A percentile compares a stretch with the other conserved stretches of the same genome.
phyloP scores from a whole-genome alignment of 2,329 filamentous ascomycete species.

The Coniella lustricola region DNA sequence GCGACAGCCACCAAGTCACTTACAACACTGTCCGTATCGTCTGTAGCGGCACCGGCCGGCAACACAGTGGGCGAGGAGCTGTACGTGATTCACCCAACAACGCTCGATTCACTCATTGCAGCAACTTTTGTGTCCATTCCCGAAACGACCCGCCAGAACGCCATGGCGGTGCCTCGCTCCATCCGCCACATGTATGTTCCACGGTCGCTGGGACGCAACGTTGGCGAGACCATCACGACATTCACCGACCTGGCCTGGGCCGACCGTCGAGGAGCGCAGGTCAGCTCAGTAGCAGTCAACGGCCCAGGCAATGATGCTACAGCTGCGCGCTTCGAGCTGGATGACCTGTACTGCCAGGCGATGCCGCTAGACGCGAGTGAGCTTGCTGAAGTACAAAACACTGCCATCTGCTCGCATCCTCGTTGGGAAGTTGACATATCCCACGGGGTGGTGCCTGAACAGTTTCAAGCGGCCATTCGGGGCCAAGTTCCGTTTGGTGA shows the following conservation, averaged over 20 bases:
- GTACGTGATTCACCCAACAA: conserved; percentile 21
- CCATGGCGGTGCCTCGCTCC: conserved; percentile 1
- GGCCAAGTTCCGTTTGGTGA: neutral
- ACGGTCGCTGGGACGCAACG: neutral
- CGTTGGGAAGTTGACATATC: conserved; percentile 8
- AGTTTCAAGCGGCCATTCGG: neutral
- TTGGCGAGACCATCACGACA: neutral
- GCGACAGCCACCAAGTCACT: neutral
- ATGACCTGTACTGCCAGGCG: conserved; percentile 3
- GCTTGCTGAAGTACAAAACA: neutral
- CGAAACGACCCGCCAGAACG: neutral
- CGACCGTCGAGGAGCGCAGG: neutral
- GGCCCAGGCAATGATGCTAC: neutral
- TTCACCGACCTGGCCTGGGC: neutral
- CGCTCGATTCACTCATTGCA: conserved; percentile 19
- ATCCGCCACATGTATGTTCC: conserved; percentile 4
- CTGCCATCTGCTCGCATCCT: neutral
- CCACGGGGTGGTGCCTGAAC: neutral
- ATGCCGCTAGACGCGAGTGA: neutral
- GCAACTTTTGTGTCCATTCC: conserved; percentile 14
- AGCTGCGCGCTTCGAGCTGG: neutral
- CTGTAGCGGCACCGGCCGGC: neutral
- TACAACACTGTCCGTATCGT: neutral
- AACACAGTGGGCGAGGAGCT: neutral
- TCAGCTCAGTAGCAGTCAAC: neutral